A percentile compares a stretch with the other conserved stretches of the same genome.
Conservation (phyloP, 805 yeast species). For the Hanseniaspora valbyensis region DNA sequence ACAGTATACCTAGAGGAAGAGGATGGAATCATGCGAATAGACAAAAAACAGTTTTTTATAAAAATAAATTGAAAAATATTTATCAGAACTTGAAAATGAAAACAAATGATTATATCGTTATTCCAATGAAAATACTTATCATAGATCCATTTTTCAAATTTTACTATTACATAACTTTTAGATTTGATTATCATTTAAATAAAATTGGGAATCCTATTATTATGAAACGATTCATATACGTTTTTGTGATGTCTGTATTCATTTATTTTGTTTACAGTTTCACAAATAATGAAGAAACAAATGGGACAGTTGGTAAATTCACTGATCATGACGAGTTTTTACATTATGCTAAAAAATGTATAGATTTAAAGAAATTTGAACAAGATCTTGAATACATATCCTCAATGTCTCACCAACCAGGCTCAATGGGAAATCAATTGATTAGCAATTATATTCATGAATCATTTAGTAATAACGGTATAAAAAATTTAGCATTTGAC, state of each 20-base stretch:
- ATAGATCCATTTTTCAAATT: slow-evolving; percentile 40
- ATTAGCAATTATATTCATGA: slow-evolving; percentile 55
- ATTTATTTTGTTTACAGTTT: slow-evolving; percentile 49
- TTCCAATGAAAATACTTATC: slow-evolving; percentile 32
- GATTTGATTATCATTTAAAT: slow-evolving; percentile 47
- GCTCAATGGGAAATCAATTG: slow-evolving; percentile 74
- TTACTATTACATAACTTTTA: slow-evolving; percentile 28
- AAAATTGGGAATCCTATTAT: slow-evolving; percentile 79
- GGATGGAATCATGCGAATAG: not conserved
- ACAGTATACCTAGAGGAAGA: not conserved
- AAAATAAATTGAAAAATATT: not conserved
- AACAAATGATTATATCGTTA: slow-evolving; percentile 28
- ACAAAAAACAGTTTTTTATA: not conserved
- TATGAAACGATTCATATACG: slow-evolving; percentile 64
- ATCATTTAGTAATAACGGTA: slow-evolving; percentile 47
- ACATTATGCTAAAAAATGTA: slow-evolving; percentile 38
- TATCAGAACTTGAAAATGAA: slow-evolving; percentile 19
- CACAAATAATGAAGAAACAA: slow-evolving; percentile 35
- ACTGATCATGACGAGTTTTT: slow-evolving; percentile 47
- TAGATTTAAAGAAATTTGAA: slow-evolving; percentile 49
- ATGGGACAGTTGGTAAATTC: slow-evolving; percentile 44
- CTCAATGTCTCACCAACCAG: slow-evolving; percentile 76
- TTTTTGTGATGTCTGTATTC: slow-evolving; percentile 48
- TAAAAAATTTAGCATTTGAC: slow-evolving; percentile 33
- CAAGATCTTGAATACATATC: slow-evolving; percentile 61